Evolutionary conservation across 441 rosid species (phyloP).

Genomic region (Melastoma candidum): DNA sequence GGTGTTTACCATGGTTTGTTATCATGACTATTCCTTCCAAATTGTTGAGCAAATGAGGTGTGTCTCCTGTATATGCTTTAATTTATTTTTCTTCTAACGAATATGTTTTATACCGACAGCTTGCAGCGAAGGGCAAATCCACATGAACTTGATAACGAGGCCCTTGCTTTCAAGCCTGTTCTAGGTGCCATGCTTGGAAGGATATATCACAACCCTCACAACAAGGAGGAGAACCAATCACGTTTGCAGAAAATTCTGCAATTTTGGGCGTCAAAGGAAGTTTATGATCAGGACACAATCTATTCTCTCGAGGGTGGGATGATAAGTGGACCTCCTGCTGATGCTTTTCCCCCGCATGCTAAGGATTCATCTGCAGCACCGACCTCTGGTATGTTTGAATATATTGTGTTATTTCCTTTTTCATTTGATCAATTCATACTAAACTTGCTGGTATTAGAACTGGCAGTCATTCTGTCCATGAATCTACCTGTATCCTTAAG

Average conservation of each 20-base stretch:
- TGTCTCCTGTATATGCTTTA: too few relatives aligned
- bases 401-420: too few relatives aligned
- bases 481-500: too few relatives aligned
- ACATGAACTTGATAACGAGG: slow-evolving; percentile 72
- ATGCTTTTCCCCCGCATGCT: slow-evolving; percentile 41
- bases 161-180: slow-evolving; percentile 79
- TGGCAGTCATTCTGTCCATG: too few relatives aligned
- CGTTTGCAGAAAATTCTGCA: slow-evolving; percentile 78
- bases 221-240: slow-evolving; percentile 73
- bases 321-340: slow-evolving; percentile 53
- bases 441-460: too few relatives aligned
- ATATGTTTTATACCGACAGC: slow-evolving; percentile 27
- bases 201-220: slow-evolving; percentile 68
- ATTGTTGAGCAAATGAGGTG: too few relatives aligned
- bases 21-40: too few relatives aligned
- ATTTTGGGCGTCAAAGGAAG: slow-evolving; percentile 94
- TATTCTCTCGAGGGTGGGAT: slow-evolving; percentile 75
- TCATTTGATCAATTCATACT: too few relatives aligned
- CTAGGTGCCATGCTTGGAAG: slow-evolving; percentile 82
- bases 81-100: too few relatives aligned
- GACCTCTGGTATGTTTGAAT: slow-evolving; percentile 1
- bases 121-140: slow-evolving; percentile 71
- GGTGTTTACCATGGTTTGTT: too few relatives aligned
- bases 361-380: slow-evolving; percentile 36
- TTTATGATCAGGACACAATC: slow-evolving; percentile 78